Percentiles rank a stretch among this genome's conserved stretches.
These are phyloP conservation scores for grape (Vitis vinifera) DNA, from an alignment of 164 flowering plant species.

Conservation along the genomic window DNA sequence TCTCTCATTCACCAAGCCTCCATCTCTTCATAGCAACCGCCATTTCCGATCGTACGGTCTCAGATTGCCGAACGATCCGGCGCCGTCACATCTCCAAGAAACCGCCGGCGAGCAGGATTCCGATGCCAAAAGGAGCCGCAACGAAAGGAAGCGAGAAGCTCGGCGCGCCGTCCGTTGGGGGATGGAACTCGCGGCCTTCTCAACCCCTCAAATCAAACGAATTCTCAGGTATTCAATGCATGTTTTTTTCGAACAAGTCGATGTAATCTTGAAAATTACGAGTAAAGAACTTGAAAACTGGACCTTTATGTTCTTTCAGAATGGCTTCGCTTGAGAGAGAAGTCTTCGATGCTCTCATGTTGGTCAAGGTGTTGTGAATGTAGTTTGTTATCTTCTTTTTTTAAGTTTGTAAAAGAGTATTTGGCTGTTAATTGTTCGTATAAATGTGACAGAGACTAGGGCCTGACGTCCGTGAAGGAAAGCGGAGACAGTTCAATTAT, in stretches of 20 bases:
- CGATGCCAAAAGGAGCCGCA: slow-evolving; percentile 56
- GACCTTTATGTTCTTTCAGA: slow-evolving; percentile 32
- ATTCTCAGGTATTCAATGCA: slow-evolving; percentile 52
- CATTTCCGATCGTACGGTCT: slow-evolving; percentile 41
- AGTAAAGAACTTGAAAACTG: too few relatives aligned
- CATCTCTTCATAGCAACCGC: slow-evolving; percentile 23
- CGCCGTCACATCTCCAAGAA: slow-evolving; percentile 20
- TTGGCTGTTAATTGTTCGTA: slow-evolving; percentile 33
- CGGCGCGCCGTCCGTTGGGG: slow-evolving; percentile 85
- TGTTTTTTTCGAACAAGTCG: not conserved
- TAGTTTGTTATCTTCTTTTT: slow-evolving; percentile 6
- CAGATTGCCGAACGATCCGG: slow-evolving; percentile 20
- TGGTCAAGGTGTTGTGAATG: slow-evolving; percentile 59
- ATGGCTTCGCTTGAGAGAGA: slow-evolving; percentile 62
- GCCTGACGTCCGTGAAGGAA: slow-evolving; percentile 81
- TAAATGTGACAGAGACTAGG: slow-evolving; percentile 61
- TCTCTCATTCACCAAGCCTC: slow-evolving; percentile 13
- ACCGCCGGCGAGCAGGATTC: slow-evolving; percentile 30
- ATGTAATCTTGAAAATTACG: not conserved
- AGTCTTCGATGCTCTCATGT: slow-evolving; percentile 73
- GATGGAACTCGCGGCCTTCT: slow-evolving; percentile 79
- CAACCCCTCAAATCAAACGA: slow-evolving; percentile 69
- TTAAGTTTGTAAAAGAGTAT: not conserved
- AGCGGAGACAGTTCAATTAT: slow-evolving; percentile 77
- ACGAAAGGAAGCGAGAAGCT: slow-evolving; percentile 81